These are phyloP conservation scores for Nematodospora valgi DNA, from an alignment of 805 yeast genomes.

Conservation along the genomic window DNA sequence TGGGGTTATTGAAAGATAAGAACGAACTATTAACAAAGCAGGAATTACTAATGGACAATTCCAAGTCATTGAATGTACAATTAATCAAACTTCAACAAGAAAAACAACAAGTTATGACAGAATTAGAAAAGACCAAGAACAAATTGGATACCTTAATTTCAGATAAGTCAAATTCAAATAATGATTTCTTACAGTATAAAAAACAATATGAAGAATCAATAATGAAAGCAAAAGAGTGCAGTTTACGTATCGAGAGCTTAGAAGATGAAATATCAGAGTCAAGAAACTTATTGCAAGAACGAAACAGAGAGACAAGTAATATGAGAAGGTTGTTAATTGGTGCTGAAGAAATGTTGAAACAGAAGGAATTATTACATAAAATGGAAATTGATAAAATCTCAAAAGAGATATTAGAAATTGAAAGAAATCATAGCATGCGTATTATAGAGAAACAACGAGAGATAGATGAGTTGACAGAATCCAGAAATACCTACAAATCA, in stretches of 20 bases:
- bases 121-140: conserved; percentile 36
- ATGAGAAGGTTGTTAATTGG: conserved; percentile 69
- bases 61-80: conserved; percentile 30
- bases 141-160: conserved; percentile 31
- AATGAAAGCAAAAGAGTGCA: conserved; percentile 65
- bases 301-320: conserved; percentile 73
- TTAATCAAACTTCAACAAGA: conserved; percentile 40
- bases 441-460: conserved; percentile 62
- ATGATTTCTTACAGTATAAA: conserved; percentile 44
- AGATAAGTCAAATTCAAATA: conserved; percentile 33
- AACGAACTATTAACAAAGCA: conserved; percentile 39
- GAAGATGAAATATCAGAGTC: conserved; percentile 84
- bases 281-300: conserved; percentile 68
- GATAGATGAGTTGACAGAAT: conserved; percentile 48
- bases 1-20: conserved; percentile 34
- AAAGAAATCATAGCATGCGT: conserved; percentile 46
- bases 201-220: conserved; percentile 71
- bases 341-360: conserved; percentile 55
- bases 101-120: conserved; percentile 37
- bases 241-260: conserved; percentile 56
- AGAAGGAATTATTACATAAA: conserved; percentile 52
- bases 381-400: conserved; percentile 45
- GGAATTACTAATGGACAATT: conserved; percentile 33
- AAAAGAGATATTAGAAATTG: conserved; percentile 63
- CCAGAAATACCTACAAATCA: conserved; percentile 43